Evolutionary conservation across 2,329 filamentous ascomycete genomes (phyloP).

Genomic region (Rutstroemia sp.): DNA sequence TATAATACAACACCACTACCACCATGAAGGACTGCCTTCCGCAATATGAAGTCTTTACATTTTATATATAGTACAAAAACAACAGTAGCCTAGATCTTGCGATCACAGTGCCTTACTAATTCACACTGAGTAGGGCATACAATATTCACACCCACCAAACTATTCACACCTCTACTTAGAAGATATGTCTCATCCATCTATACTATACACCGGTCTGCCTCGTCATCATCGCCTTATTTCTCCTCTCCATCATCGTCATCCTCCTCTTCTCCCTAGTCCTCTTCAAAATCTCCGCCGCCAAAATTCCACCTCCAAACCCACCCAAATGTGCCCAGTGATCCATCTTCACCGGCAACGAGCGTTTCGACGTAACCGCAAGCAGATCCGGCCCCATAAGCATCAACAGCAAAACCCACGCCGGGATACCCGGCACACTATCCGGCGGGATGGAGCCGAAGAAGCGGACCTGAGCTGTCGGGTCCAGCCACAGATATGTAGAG

Average conservation of each 20-base stretch:
- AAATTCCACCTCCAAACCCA: slow-evolving; percentile 29
- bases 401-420: slow-evolving; percentile 46
- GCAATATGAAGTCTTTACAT: no score
- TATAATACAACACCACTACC: no score
- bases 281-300: slow-evolving; percentile 21
- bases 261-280: slow-evolving; percentile 18
- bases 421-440: slow-evolving; percentile 43
- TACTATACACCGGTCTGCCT: background rate
- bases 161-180: background rate
- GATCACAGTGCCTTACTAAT: no score
- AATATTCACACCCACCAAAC: no score
- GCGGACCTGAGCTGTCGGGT: slow-evolving; percentile 48
- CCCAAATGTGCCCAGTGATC: slow-evolving; percentile 34
- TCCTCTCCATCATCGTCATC: slow-evolving; percentile 18
- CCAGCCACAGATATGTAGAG: slow-evolving; percentile 54
- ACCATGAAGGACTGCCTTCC: no score
- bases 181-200: background rate
- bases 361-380: slow-evolving; percentile 31
- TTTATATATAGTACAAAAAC: no score
- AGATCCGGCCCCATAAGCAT: slow-evolving; percentile 42
- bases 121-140: no score
- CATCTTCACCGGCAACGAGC: slow-evolving; percentile 15
- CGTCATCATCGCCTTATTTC: background rate
- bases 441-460: slow-evolving; percentile 47
- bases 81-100: no score